These are phyloP conservation scores for Nepenthes mirabilis DNA, from an alignment of 148 eudicot species.

Conservation along the genomic window DNA sequence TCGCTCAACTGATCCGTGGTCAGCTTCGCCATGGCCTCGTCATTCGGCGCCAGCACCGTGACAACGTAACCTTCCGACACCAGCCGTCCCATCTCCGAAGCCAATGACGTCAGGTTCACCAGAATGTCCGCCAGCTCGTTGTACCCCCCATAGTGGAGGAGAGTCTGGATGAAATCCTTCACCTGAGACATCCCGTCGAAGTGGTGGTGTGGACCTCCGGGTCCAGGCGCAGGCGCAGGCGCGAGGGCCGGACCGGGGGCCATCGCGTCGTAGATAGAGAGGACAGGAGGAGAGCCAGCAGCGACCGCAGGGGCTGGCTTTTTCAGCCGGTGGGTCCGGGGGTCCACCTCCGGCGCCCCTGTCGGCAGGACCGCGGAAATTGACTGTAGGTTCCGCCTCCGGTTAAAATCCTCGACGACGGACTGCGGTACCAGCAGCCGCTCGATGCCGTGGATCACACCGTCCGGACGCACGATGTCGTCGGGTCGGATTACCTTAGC, in stretches of 20 bases:
- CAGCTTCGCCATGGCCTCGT: conserved; percentile 76
- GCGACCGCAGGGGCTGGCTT: conserved; percentile 32
- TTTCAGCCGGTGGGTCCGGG: conserved; percentile 37
- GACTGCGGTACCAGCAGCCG: conserved; percentile 47
- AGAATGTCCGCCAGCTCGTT: conserved; percentile 83
- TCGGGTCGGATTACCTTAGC: conserved; percentile 28
- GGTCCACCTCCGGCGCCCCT: conserved; percentile 66
- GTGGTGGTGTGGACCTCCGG: conserved; percentile 70
- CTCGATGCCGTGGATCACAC: conserved; percentile 75
- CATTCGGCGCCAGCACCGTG: conserved; percentile 82
- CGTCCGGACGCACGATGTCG: conserved; percentile 58
- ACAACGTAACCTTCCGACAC: conserved; percentile 89
- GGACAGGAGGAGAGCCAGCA: conserved; percentile 45
- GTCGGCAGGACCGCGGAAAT: conserved; percentile 68
- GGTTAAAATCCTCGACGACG: conserved; percentile 54
- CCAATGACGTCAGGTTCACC: conserved; percentile 73
- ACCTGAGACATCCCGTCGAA: conserved; percentile 76
- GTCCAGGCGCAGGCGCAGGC: conserved; percentile 94
- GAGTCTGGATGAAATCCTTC: conserved; percentile 75
- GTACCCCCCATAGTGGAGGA: conserved; percentile 81
- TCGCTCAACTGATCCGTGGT: conserved; percentile 65
- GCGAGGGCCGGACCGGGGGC: conserved; percentile 82
- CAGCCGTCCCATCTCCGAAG: conserved; percentile 73
- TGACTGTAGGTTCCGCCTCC: conserved; percentile 40
- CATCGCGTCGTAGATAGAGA: conserved; percentile 61